Evolutionary conservation across 1,284 basidiomycete species (phyloP), one percentile per base, ranked within the genome.

Genomic region (Vanrija sp.): DNA sequence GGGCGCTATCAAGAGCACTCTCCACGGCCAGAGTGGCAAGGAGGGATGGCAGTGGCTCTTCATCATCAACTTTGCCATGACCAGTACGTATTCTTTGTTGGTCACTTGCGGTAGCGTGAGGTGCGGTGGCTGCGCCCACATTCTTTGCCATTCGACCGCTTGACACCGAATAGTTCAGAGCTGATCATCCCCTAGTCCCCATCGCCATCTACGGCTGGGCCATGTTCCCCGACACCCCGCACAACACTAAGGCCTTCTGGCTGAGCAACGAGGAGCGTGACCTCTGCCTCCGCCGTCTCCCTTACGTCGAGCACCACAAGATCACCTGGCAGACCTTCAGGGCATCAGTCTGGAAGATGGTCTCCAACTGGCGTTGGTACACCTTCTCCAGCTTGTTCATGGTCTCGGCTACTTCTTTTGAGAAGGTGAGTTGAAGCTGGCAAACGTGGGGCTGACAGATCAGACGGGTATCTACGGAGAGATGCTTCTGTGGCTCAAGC

Each of bases 221-320:
- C 43, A 70, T 69, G 62, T 75, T 75, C 66, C 73, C 72, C 16
- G 73, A 67, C 49, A 62, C 65, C 0, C 72, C 72, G 5, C 61
- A 65, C 50, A 67, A 66, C 8, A 62, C 63, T 49, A 70, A 66
- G 46, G 64, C 71, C 2, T 72, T 64, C 53, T 74, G 69, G 70
- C 53, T 74, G 1, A 64, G 64, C 3, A 63, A 68, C 46, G 66
- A 67, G 29, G 71, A 74, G 47, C 55, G 66, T 19, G 47, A 58
- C 16, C 49, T 74, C 45, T 71, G 66, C 43, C 39, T 65, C 21
- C 18, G 34, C 1, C 64, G 72, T 12, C 57, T 73, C 1, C 67
- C 66, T 0, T 57, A 57, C 7, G 46, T 44, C 3, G 62, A 65
- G 18, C 67, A 69, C 46, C 54, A 60, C 16, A 55, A 59, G 26